Conservation (phyloP, 768 basidiomycete species). For the Suillus decipiens region DNA sequence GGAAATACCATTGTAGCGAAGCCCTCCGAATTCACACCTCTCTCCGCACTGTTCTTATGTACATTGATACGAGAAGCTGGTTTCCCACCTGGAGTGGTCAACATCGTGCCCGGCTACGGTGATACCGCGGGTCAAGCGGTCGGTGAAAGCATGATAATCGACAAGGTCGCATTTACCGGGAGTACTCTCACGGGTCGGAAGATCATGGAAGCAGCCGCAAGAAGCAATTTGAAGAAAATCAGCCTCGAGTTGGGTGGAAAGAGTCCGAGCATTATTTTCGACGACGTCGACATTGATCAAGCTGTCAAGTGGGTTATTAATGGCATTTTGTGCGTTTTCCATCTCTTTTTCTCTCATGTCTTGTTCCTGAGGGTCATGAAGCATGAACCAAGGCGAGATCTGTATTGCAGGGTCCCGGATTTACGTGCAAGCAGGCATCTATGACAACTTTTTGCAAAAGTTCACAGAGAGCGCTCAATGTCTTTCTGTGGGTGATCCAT, state of each 20-base stretch:
- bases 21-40: conserved; percentile 78
- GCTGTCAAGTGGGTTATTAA: conserved; percentile 71
- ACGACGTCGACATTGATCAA: conserved; percentile 48
- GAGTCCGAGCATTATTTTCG: conserved; percentile 49
- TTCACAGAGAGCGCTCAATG: conserved; percentile 56
- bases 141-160: conserved; percentile 59
- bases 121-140: conserved; percentile 72
- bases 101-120: conserved; percentile 76
- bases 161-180: conserved; percentile 86
- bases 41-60: conserved; percentile 55
- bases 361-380: conserved; percentile 25
- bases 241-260: conserved; percentile 62
- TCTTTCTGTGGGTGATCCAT: conserved; percentile 76
- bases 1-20: conserved; percentile 82
- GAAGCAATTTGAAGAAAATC: conserved; percentile 79
- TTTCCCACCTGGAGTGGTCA: conserved; percentile 77
- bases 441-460: conserved; percentile 69
- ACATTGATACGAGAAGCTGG: conserved; percentile 67
- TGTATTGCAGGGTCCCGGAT: conserved; percentile 84
- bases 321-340: conserved; percentile 66
- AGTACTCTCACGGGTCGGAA: conserved; percentile 78
- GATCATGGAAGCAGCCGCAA: conserved; percentile 77
- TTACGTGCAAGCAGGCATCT: conserved; percentile 77
- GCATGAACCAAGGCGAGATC: conserved; percentile 74
- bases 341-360: not conserved